Conservation (phyloP, 495 filamentous ascomycete genomes). For the Terfezia claveryi region DNA sequence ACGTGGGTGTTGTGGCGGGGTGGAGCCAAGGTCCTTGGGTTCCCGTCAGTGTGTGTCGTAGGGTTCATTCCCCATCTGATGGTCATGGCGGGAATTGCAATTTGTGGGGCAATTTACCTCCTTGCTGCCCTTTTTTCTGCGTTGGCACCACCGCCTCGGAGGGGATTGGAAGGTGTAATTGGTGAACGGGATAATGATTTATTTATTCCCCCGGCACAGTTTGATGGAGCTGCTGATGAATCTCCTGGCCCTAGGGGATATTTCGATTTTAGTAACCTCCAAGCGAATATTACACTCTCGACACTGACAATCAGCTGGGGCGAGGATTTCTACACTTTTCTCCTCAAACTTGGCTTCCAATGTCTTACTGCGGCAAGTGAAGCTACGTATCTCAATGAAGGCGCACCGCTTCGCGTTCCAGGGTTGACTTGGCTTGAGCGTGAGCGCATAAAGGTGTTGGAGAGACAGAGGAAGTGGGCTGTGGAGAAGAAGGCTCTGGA, state of each 20-base stretch:
- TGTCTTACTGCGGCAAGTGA: conserved; percentile 81
- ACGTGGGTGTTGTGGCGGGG: conserved; percentile 19
- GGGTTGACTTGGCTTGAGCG: conserved; percentile 84
- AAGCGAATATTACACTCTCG: conserved; percentile 66
- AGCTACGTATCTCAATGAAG: conserved; percentile 88
- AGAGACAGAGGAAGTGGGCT: conserved; percentile 25
- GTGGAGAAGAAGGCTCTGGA: conserved; percentile 10
- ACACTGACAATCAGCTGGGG: conserved; percentile 54
- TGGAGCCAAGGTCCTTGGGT: conserved; percentile 38
- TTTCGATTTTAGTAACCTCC: conserved; percentile 45
- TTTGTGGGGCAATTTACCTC: conserved; percentile 52
- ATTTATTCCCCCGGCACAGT: conserved; percentile 16
- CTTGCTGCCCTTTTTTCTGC: conserved; percentile 57
- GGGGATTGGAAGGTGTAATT: conserved; percentile 1
- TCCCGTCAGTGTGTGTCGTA: conserved; percentile 84
- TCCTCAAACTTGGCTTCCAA: conserved; percentile 66
- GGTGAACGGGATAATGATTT: conserved; percentile 18
- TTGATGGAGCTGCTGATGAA: conserved; percentile 34
- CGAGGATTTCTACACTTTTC: conserved; percentile 86
- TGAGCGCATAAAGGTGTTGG: conserved; percentile 44
- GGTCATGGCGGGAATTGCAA: conserved; percentile 51
- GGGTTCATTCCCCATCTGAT: conserved; percentile 85
- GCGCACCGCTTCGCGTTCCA: conserved; percentile 46
- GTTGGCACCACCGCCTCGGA: conserved; percentile 24
- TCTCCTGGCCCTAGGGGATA: conserved; percentile 31